phyloP scores from a whole-genome alignment of 2,329 filamentous ascomycete genomes.

The Calonectria multiphialidica region DNA sequence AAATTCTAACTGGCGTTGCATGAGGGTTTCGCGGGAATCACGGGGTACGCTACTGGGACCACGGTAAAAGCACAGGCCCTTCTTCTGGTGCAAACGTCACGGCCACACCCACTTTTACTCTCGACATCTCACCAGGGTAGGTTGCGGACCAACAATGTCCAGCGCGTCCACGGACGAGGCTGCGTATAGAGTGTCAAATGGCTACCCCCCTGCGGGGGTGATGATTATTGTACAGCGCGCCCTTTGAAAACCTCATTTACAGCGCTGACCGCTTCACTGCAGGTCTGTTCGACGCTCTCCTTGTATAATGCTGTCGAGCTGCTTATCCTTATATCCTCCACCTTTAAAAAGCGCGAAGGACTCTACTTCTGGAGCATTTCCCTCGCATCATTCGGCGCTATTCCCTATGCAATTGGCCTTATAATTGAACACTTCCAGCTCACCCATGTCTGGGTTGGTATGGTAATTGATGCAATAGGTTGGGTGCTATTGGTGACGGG shows the following conservation, averaged over 20 bases:
- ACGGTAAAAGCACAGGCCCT: not conserved
- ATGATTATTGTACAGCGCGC: not conserved
- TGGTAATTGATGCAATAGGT: slow-evolving; percentile 35
- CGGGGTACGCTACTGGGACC: not conserved
- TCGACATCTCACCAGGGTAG: not conserved
- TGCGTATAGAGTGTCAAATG: not conserved
- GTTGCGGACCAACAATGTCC: not conserved
- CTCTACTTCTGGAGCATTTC: not conserved
- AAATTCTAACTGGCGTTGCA: not conserved
- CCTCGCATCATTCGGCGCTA: not conserved
- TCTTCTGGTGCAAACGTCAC: not conserved
- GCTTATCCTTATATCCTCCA: not conserved
- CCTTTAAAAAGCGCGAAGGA: not conserved
- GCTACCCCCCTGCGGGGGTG: not conserved
- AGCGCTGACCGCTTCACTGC: not conserved
- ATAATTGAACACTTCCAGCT: slow-evolving; percentile 14
- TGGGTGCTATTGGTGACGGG: slow-evolving; percentile 67
- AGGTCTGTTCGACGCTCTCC: not conserved
- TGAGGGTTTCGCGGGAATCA: not conserved
- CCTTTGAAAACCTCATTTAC: no score
- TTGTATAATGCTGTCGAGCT: not conserved
- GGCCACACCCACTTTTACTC: not conserved
- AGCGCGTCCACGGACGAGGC: not conserved
- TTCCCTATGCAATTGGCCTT: not conserved
- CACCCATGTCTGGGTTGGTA: slow-evolving; percentile 10